Evolutionary conservation across 192 early-diverging fungal genomes (phyloP), one percentile per base, ranked within the genome.

Genomic region (Backusella liffmaniae): DNA sequence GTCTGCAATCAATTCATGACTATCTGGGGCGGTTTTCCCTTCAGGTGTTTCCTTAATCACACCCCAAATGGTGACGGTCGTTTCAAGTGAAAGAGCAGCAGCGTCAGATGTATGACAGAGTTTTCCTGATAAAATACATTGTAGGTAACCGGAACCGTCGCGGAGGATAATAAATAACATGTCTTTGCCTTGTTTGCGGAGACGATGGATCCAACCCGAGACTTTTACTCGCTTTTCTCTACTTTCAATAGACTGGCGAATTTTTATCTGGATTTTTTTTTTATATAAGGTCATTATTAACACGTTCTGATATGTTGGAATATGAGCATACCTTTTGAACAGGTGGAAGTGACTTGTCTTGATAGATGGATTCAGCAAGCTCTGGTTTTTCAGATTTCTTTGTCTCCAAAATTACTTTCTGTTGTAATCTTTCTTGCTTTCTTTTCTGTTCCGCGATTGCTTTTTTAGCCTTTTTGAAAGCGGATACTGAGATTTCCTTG

Each of bases 21-120:
- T 91, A 79, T 92, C 97, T n/a, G 97, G 96, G n/a, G 98, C 96
- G 21, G 91, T 90, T 83, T 99, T 99, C 70, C 97, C 97, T 75
- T 86, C 93, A 9, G 97, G 97, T 29, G 97, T 83, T 77, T 90
- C 90, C 80, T 93, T 89, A 72, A 99, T 89, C 32, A 91, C 87
- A 78, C 98, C 98, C 82, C 90, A 95, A 7, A 98, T 79, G 21
- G 87, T 89, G 56, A 99, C 86, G 13, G 97, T 95, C 15, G 97
- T 95, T 86, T 99, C 98, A 56, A 92, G 79, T 18, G 94, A 94
- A 41, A 99, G 89, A 18, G 94, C 96, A 69, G 97, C 77, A 32
- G 91, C 95, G 3, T 32, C 32, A 2, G 32, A 32, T 15, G 94
- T 94, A 80, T 97, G 94, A 81, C 97, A 99, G 91, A 96, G 89